A percentile compares a stretch with the other conserved stretches of the same genome.
These are phyloP conservation scores for Globisporangium barbulae DNA, from an alignment of 352 stramenopile species.

Conservation along the genomic window DNA sequence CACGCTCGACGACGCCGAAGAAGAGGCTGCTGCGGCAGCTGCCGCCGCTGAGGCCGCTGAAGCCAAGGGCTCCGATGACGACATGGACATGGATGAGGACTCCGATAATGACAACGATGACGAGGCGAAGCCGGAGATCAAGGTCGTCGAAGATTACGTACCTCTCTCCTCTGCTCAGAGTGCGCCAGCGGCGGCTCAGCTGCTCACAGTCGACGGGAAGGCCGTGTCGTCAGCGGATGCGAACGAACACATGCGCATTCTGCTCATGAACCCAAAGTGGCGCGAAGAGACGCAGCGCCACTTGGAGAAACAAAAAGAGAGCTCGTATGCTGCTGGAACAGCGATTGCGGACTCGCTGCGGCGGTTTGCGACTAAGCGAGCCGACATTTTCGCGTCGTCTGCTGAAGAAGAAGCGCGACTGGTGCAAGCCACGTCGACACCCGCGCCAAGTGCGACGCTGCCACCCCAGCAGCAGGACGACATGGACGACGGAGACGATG, in stretches of 20 bases:
- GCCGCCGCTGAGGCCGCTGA: constrained; percentile 24
- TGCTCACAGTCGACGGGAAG: constrained; percentile 87
- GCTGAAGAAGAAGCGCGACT: constrained; percentile 79
- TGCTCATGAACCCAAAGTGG: constrained; percentile 98
- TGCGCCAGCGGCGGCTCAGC: constrained; percentile 20
- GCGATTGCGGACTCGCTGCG: constrained; percentile 95
- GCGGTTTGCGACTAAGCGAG: constrained; percentile 89
- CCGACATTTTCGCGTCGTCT: constrained; percentile 93
- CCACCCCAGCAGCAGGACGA: constrained; percentile 27
- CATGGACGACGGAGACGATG: constrained; percentile 40
- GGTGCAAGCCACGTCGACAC: constrained; percentile 39
- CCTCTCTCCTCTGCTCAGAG: constrained; percentile 45
- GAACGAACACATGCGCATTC: constrained; percentile 99
- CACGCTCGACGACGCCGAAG: constrained; percentile 92
- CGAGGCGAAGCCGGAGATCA: constrained; percentile 53
- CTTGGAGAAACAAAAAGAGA: constrained; percentile 97
- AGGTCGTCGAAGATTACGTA: constrained; percentile 86
- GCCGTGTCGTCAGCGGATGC: constrained; percentile 82
- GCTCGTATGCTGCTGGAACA: constrained; percentile 90
- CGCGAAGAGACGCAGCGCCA: constrained; percentile 94
- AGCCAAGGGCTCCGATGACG: constrained; percentile 66
- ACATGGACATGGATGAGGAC: constrained; percentile 91
- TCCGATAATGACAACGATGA: constrained; percentile 61
- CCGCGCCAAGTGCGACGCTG: not conserved
- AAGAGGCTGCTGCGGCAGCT: constrained; percentile 28